Base-by-base conservation (phyloP, 345 rosid species). In the Pugionium cornutum region DNA sequence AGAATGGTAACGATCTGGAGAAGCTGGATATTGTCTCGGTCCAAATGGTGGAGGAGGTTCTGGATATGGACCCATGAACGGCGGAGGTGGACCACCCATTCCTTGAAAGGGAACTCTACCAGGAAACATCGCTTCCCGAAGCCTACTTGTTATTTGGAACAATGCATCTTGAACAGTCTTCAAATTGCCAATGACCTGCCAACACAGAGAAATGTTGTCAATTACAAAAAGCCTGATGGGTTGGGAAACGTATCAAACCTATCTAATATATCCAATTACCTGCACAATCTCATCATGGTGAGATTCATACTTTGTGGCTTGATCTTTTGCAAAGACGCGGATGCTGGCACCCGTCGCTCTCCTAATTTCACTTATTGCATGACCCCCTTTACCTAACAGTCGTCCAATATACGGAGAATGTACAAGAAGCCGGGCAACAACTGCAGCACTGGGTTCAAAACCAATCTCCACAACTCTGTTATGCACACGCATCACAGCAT, bases 161-260 rank as follows among this genome's bases (percentile, higher is more conserved):
- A 88, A 78, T 31, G 95, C 91, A 75, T 88, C 95, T 66, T 84
- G 89, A 39, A 86, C 91, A 55, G 84, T 79, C 50, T 83, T 87
- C 63, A 80, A 58, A 67, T 75, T 88, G 49, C 91, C 95, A 58
- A 84, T 59, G 49, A 88, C 83, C 95, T 88, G 77, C 79, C 66
- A 81, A 58, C 31, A 7, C 63, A 60, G 32, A 5, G 1, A 59
- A 52, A 1, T 26, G 28, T 53, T 53, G 58, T 59, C 62, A 26
- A 1, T 2, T 6, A 39, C 55, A 54, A 34, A n/a, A 69, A 7
- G 7, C 45, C 18, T 10, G 26, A 29, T 1, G 55, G 25, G 4
- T 9, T 9, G 18, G 9, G 9, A 36, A 32, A 18, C 26, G 53
- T 57, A 35, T 4, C 29, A 0, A 55, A 32, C 45, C 33, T 31